Percentiles rank a stretch among this genome's conserved stretches.
phyloP scores from a whole-genome alignment of 2,329 filamentous ascomycete species.

The Microcyclospora pomicola region DNA sequence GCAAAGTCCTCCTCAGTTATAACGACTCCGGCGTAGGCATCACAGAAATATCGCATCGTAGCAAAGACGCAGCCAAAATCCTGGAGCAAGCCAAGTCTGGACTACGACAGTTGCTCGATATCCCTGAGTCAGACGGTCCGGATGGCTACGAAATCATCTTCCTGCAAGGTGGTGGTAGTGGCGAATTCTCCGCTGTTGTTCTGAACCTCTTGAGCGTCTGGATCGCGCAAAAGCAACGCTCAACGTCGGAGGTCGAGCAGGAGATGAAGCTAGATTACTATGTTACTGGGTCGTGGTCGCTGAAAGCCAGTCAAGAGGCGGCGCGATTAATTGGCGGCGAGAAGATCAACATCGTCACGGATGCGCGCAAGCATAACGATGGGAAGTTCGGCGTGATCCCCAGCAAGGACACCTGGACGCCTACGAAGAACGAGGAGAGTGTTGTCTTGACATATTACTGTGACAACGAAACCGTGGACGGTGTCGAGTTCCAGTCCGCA shows the following conservation, averaged over 20 bases:
- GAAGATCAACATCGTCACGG: conserved; percentile 65
- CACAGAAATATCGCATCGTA: conserved; percentile 83
- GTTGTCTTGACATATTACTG: conserved; percentile 71
- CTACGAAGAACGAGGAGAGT: conserved; percentile 48
- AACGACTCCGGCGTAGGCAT: conserved; percentile 69
- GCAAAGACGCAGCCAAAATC: conserved; percentile 61
- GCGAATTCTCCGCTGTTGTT: conserved; percentile 69
- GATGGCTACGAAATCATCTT: conserved; percentile 79
- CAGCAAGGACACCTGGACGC: conserved; percentile 59
- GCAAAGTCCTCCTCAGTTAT: conserved; percentile 68
- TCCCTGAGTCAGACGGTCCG: conserved; percentile 66
- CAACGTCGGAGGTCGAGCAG: conserved; percentile 46
- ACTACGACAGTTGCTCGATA: conserved; percentile 59
- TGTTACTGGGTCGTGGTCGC: conserved; percentile 79
- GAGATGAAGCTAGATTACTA: conserved; percentile 79
- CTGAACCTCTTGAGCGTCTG: conserved; percentile 77
- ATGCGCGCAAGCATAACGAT: conserved; percentile 47
- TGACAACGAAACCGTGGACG: conserved; percentile 88
- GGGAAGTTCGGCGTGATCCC: conserved; percentile 83
- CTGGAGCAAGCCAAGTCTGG: conserved; percentile 65
- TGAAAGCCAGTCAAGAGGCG: conserved; percentile 79
- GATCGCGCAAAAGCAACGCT: conserved; percentile 43
- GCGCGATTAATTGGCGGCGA: conserved; percentile 61
- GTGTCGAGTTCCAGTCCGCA: conserved; percentile 71
- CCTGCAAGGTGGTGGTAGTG: conserved; percentile 74